Base-by-base conservation (phyloP, 2,329 filamentous ascomycete species). In the Phialophora tarda region DNA sequence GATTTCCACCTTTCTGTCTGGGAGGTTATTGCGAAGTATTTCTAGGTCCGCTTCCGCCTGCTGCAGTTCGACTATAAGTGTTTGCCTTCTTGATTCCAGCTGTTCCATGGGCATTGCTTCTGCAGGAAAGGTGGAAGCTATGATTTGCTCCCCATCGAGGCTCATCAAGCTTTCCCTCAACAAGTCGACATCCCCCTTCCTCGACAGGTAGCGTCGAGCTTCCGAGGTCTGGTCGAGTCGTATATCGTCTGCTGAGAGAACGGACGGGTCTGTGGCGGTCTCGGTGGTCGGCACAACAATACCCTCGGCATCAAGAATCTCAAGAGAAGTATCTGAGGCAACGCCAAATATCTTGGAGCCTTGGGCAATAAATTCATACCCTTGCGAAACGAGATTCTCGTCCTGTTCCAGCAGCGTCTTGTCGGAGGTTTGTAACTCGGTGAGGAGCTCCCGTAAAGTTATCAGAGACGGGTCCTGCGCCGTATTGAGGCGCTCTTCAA, bases 111-210 rank as follows among this genome's bases (percentile, higher is more conserved):
- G 28, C 6, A n/a, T 26, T 7, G 28, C 21, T 14, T 32, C 23
- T 12, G 41, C 57, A 21, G 14, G n/a, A 30, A 26, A 10, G 11
- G 24, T n/a, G 14, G 21, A 24, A 7, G n/a, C n/a, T 24, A 56
- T 51, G 17, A 4, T 34, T 57, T 14, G 38, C 24, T 61, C 50
- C 23, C 28, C 63, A 10, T 57, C 63, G 17, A 65, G 7, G 2
- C 50, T 38, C 12, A 60, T 48, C 12, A 65, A 50, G 23, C 10
- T 57, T 1, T 65, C 63, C 28, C 30, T 32, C n/a, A 65, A 26
- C 24, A 65, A 17, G 24, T 65, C 63, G 34, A 65, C 51, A 44
- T 65, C 63, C 26, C 50, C 63, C 24, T 61, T 61, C 21, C 60
- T 65, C 7, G 63, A 65, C 21, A 65, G 63, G 41, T 55, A 65